Evolutionary conservation across 345 rosid species (phyloP), one percentile per base, ranked within the genome.

Genomic region (Salix dunnii): DNA sequence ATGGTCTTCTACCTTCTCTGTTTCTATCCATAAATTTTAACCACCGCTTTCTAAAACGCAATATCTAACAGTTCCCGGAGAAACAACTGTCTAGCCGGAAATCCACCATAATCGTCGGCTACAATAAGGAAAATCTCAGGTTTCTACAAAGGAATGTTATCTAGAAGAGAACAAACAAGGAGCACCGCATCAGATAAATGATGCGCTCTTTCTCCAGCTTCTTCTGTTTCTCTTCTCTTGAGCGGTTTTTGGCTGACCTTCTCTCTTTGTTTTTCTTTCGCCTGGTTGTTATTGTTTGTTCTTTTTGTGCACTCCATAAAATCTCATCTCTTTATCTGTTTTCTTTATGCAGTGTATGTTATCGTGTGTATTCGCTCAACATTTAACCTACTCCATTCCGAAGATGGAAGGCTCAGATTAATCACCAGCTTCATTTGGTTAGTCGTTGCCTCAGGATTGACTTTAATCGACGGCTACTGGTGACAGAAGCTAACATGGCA

Each of bases 401-500:
- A 46, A 21, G 33, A 69, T 68, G 49, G 81, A 87, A 88, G 90
- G 85, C 67, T 81, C 78, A 73, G 85, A 87, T 84, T 73, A 68
- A 20, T 75, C 73, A 7, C 12, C 35, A 18, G 35, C 5, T 16
- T 6, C 25, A 31, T 2, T 9, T n/a, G 63, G 18, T 36, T 25
- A 0, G 76, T 83, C 73, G 5, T 4, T 7, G 2, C 86, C 85
- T 75, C 78, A 73, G n/a, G 82, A 68, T 82, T 3, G 2, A 5
- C 4, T 0, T 68, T 0, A 7, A 23, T 77, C 80, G 7, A 87
- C 84, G 81, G 82, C 18, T 30, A 28, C 20, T 71, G 61, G 78
- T 82, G 77, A 43, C 36, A 43, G 25, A 18, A 77, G 89, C 87
- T 88, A 79, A 72, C 85, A 51, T 86, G 90, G 86, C 87, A 80